Evolutionary conservation across 805 yeast genomes (phyloP).

Genomic region (Pichia scutulata): DNA sequence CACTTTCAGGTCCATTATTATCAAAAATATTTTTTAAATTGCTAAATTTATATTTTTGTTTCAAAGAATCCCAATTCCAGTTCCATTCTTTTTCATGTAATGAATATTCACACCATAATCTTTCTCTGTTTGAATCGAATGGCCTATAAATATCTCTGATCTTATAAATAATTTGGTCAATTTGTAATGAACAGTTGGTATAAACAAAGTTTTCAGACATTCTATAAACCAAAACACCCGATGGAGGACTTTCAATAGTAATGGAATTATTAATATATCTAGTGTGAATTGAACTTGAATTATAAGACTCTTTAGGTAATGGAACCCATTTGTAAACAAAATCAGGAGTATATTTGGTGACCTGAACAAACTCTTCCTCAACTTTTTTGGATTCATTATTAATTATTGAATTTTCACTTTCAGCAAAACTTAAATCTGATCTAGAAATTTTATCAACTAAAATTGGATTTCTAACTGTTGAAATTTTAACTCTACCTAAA

Average conservation of each 20-base stretch:
- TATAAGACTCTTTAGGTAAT: conserved; percentile 28
- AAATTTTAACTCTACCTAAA: conserved; percentile 66
- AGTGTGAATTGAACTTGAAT: conserved; percentile 24
- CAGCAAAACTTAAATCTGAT: not conserved
- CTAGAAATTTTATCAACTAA: conserved; percentile 21
- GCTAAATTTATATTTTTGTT: not conserved
- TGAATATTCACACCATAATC: conserved; percentile 73
- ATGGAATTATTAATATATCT: conserved; percentile 44
- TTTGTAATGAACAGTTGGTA: conserved; percentile 68
- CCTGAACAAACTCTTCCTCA: not conserved
- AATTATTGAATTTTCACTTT: not conserved
- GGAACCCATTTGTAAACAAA: conserved; percentile 54
- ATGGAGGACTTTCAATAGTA: conserved; percentile 69
- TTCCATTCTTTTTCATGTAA: not conserved
- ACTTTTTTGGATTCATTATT: not conserved
- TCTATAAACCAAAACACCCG: conserved; percentile 80
- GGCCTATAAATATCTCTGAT: conserved; percentile 53
- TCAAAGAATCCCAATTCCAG: not conserved
- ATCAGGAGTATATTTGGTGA: not conserved
- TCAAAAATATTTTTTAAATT: not conserved
- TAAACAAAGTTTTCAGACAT: conserved; percentile 75
- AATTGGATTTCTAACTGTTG: conserved; percentile 61
- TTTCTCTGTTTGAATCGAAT: conserved; percentile 42
- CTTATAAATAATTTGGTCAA: conserved; percentile 61
- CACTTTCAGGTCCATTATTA: not conserved